Evolutionary conservation across 208 protist genomes (phyloP), one percentile per base, ranked within the genome.

Genomic region (Strigomonas oncopelti): DNA sequence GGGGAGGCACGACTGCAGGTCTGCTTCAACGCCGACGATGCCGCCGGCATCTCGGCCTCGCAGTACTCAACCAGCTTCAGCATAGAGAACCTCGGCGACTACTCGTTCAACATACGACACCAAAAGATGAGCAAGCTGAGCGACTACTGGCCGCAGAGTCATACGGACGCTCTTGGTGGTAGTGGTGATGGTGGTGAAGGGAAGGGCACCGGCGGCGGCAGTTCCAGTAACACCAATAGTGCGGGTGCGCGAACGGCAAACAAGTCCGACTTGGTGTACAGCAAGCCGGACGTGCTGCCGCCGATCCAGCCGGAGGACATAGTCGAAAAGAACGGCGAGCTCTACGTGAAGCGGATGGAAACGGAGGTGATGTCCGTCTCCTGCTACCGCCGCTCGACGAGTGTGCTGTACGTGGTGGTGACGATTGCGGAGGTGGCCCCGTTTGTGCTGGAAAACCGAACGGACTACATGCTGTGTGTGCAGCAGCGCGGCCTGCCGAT

Each of bases 381-480:
- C 0, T 79, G 71, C 54, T 81, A 77, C 72, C 60, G 60, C 29
- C 61, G 65, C 51, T 65, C 69, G 36, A 79, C 46, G 52, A 81
- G 69, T 72, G 76, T 85, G 51, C 78, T 84, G 55, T 88, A 80
- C 48, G 78, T 89, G 32, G 78, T 84, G 13, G 27, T 93, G 24
- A 74, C 72, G 18, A 75, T 77, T n/a, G 77, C 81, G 9, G 36
- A 65, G 31, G 67, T 67, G 45, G 84, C 87, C 20, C 87, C 87
- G 20, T 76, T 85, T 67, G 72, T 88, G n/a, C 60, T 93, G 38
- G 87, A 93, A 59, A 93, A 93, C 64, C 82, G 87, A 51, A 87
- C 84, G 0, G 61, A 72, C 20, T 91, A 71, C 65, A 80, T 76
- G 28, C 59, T 88, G 22, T 77, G 70, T 57, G 75, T 86, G 58